Percentiles rank a stretch among this genome's conserved stretches.
phyloP scores from a whole-genome alignment of 768 basidiomycete genomes.

The Leccinellum luteum region DNA sequence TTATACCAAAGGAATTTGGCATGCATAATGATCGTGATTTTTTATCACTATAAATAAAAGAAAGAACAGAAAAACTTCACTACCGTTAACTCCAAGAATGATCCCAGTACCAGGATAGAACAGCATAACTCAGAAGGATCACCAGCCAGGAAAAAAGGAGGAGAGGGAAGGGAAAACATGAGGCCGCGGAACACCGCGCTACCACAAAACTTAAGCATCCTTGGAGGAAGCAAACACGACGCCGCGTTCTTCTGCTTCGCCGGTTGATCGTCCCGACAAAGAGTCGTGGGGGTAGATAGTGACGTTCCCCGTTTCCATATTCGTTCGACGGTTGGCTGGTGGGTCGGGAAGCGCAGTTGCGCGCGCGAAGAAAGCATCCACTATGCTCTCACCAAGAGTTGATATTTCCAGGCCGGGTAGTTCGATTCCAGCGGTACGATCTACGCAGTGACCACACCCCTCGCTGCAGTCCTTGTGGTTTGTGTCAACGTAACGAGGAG shows the following conservation, averaged over 20 bases:
- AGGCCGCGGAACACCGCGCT: constrained; percentile 55
- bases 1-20: neutral
- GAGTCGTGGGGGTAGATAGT: constrained; percentile 42
- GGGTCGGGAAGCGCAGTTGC: constrained; percentile 69
- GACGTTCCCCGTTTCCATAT: constrained; percentile 50
- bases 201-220: constrained; percentile 33
- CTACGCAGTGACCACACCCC: constrained; percentile 63
- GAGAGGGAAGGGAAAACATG: constrained; percentile 37
- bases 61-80: neutral
- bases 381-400: constrained; percentile 31
- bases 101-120: no score
- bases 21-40: neutral
- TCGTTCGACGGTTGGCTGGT: constrained; percentile 41
- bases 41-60: neutral
- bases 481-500: constrained; percentile 41
- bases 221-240: constrained; percentile 49
- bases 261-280: constrained; percentile 31
- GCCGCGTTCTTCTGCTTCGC: constrained; percentile 37
- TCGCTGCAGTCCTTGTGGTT: constrained; percentile 40
- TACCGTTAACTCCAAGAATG: neutral
- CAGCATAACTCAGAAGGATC: neutral
- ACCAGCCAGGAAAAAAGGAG: neutral
- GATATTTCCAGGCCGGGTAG: constrained; percentile 34
- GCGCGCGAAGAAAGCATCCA: constrained; percentile 65
- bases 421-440: constrained; percentile 44